Conservation (phyloP, 805 yeast genomes). For the Barnettozyma californica region DNA sequence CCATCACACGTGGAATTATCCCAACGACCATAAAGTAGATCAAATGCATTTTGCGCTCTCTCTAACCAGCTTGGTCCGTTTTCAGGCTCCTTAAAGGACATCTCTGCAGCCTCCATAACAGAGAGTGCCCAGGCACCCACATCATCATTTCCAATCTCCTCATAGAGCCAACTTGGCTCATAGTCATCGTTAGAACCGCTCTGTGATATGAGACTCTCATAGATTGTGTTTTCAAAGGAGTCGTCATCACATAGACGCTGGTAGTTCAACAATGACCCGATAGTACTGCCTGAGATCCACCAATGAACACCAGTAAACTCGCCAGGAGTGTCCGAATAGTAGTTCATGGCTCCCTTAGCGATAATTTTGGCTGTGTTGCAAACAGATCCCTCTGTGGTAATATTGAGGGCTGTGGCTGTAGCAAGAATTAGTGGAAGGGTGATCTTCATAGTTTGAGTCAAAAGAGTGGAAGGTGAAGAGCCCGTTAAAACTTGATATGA, state of each 20-base stretch:
- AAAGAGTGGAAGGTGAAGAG: not conserved
- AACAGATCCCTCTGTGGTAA: conserved; percentile 21
- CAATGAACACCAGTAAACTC: conserved; percentile 69
- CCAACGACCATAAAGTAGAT: conserved; percentile 56
- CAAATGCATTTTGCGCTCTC: conserved; percentile 52
- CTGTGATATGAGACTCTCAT: conserved; percentile 43
- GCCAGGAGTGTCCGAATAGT: conserved; percentile 53
- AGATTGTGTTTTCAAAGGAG: conserved; percentile 52
- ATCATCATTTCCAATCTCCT: conserved; percentile 38
- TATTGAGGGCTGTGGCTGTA: conserved; percentile 9
- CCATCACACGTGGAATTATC: conserved; percentile 51
- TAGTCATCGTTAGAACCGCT: conserved; percentile 44
- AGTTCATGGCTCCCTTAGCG: conserved; percentile 59
- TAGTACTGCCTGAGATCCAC: conserved; percentile 91
- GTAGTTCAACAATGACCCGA: conserved; percentile 61
- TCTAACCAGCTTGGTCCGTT: conserved; percentile 48
- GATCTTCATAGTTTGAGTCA: not conserved
- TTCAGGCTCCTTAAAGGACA: conserved; percentile 45
- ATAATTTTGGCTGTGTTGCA: conserved; percentile 49
- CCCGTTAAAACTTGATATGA: not conserved
- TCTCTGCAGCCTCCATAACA: conserved; percentile 57
- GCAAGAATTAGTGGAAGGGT: not conserved
- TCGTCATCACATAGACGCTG: conserved; percentile 65
- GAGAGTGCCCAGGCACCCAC: conserved; percentile 68
- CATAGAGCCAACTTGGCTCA: conserved; percentile 35